These are phyloP conservation scores for Avena insularis DNA, from an alignment of 176 grass and related monocot species.

Conservation along the genomic window DNA sequence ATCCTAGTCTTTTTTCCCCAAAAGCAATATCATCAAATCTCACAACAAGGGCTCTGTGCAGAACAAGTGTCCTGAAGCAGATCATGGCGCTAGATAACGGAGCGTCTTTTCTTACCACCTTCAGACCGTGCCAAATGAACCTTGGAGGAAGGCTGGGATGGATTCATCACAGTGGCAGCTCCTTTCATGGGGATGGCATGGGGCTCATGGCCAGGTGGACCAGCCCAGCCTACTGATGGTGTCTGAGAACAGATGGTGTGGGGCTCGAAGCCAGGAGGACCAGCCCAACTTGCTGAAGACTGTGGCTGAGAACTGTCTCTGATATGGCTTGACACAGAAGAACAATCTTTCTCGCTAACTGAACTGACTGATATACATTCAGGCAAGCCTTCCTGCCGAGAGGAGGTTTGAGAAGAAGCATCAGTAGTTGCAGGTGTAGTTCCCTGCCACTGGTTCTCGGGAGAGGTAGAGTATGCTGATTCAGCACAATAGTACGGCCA, in stretches of 20 bases:
- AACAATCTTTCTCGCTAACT: constrained; percentile 29
- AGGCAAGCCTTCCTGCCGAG: constrained; percentile 20
- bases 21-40: not conserved
- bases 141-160: constrained; percentile 43
- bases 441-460: constrained; percentile 24
- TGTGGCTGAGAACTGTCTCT: constrained; percentile 23
- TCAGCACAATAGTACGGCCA: constrained; percentile 36
- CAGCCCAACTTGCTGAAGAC: constrained; percentile 34
- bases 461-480: not conserved
- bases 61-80: not conserved
- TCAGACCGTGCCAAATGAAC: constrained; percentile 31
- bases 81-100: constrained; percentile 8
- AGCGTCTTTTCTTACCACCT: not conserved
- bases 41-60: not conserved
- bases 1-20: not conserved
- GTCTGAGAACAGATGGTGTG: constrained; percentile 14
- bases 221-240: constrained; percentile 29
- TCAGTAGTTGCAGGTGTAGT: not conserved
- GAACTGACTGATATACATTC: not conserved
- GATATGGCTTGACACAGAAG: constrained; percentile 33
- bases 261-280: constrained; percentile 56
- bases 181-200: constrained; percentile 32
- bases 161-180: not conserved
- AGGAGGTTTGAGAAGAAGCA: constrained; percentile 45
- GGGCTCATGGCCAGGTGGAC: constrained; percentile 52